Evolutionary conservation across 768 basidiomycete genomes (phyloP), one percentile per base, ranked within the genome.

Genomic region (Suillus subluteus): DNA sequence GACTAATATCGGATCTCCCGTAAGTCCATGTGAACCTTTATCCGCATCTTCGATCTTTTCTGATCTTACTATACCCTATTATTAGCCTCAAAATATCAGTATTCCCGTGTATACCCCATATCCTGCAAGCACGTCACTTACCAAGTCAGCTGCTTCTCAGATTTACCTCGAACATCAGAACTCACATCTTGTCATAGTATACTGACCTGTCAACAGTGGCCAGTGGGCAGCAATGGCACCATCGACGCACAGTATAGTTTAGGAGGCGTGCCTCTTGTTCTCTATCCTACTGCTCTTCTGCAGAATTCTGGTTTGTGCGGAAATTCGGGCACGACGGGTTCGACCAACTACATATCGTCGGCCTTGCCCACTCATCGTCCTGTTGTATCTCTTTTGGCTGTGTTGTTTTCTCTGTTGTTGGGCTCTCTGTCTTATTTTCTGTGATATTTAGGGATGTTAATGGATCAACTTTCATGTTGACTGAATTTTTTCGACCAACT

Each of bases 1-100:
- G 68, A 92, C 90, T 30, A 91, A 89, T 76, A 86, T 92, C 67
- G 92, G 91, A 40, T 90, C 90, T 64, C 89, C 90, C 26, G 90
- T 91, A 73, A 64, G 84, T 68, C 56, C 50, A 30, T 54, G 35
- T 26, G 58, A 48, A 26, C 46, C 9, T 35, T 38, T 23, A 32
- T n/a, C 30, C 7, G 37, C 50, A 58, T 8, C 50, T 52, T 26
- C 62, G 55, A 66, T 18, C 2, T 6, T 23, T 64, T n/a, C 35
- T 58, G 8, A 58, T 50, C 40, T 68, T 23, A 44, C 48, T 18
- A 43, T n/a, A 7, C 38, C 65, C 72, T 62, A 4, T 70, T 32
- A 54, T 55, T 32, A 88, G 89, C 86, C 88, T 4, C 80, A 82
- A 69, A 88, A 88, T 70, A 78, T 81, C 30, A 87, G 82, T 69